phyloP scores from a whole-genome alignment of 805 yeast species.

The Yamadazyma scolyti region DNA sequence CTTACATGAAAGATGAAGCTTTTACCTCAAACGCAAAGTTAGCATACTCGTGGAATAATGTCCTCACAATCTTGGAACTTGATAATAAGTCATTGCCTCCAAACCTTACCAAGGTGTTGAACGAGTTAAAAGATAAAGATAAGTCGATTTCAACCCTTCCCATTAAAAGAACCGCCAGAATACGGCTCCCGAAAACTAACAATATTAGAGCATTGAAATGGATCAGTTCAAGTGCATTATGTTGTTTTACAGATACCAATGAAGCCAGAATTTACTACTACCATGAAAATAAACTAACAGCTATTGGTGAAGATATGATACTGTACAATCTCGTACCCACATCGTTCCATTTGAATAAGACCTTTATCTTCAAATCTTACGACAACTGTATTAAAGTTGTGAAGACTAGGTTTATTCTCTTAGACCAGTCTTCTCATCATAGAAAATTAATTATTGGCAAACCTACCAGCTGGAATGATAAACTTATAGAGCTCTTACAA shows the following conservation, averaged over 20 bases:
- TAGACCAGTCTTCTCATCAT: slow-evolving; percentile 1
- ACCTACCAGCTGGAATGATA: slow-evolving; percentile 68
- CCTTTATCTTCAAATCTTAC: slow-evolving; percentile 1
- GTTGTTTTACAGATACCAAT: slow-evolving; percentile 11
- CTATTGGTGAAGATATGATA: slow-evolving; percentile 1
- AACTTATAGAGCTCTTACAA: slow-evolving; percentile 45
- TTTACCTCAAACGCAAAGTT: slow-evolving; percentile 36
- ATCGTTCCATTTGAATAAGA: slow-evolving; percentile 2
- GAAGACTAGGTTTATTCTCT: slow-evolving; percentile 7
- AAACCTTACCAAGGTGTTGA: slow-evolving; percentile 21
- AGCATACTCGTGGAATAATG: slow-evolving; percentile 69
- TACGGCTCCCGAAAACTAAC: slow-evolving; percentile 1
- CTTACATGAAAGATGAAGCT: slow-evolving; percentile 34
- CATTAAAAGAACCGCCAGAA: slow-evolving; percentile 7
- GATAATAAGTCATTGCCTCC: slow-evolving; percentile 30
- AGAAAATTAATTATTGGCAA: slow-evolving; percentile 54
- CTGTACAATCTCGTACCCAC: neutral
- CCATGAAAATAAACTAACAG: neutral
- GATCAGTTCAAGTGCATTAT: slow-evolving; percentile 33
- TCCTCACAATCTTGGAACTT: slow-evolving; percentile 53
- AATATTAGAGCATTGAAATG: slow-evolving; percentile 53
- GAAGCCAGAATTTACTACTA: slow-evolving; percentile 1
- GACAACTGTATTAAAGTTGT: slow-evolving; percentile 7
- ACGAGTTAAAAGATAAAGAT: slow-evolving; percentile 36
- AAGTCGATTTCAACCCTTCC: slow-evolving; percentile 28